Conservation (phyloP, 2,329 filamentous ascomycete genomes). For the Xylaria digitata region DNA sequence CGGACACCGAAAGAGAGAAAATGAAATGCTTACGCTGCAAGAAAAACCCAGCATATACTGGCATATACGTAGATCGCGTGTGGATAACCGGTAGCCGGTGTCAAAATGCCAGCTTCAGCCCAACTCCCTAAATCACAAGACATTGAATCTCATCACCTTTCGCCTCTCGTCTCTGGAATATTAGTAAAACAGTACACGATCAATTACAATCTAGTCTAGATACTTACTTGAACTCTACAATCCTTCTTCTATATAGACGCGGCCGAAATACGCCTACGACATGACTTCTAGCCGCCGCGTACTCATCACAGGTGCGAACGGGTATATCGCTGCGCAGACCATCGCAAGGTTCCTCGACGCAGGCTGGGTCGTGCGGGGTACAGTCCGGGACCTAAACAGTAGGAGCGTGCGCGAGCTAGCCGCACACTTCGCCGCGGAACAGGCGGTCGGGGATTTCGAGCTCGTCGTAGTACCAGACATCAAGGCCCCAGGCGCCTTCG, state of each 20-base stretch:
- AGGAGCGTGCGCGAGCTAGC: conserved; percentile 35
- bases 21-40: too few relatives aligned
- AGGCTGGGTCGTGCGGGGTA: conserved; percentile 51
- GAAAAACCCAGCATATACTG: too few relatives aligned
- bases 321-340: conserved; percentile 50
- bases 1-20: too few relatives aligned
- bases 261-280: neutral
- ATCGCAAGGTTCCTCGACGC: conserved; percentile 47
- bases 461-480: conserved; percentile 50
- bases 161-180: too few relatives aligned
- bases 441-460: conserved; percentile 36
- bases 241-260: neutral
- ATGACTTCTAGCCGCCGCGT: conserved; percentile 27
- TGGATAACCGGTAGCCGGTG: neutral
- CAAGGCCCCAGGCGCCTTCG: conserved; percentile 48
- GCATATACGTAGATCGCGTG: too few relatives aligned
- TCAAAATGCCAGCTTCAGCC: neutral
- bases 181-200: neutral
- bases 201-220: too few relatives aligned
- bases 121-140: too few relatives aligned
- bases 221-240: too few relatives aligned
- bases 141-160: too few relatives aligned
- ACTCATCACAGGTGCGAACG: conserved; percentile 52
- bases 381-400: conserved; percentile 43
- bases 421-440: conserved; percentile 30